Evolutionary conservation across 768 basidiomycete genomes (phyloP), one percentile per base, ranked within the genome.

Genomic region (Brasilioporus rufonigricans): DNA sequence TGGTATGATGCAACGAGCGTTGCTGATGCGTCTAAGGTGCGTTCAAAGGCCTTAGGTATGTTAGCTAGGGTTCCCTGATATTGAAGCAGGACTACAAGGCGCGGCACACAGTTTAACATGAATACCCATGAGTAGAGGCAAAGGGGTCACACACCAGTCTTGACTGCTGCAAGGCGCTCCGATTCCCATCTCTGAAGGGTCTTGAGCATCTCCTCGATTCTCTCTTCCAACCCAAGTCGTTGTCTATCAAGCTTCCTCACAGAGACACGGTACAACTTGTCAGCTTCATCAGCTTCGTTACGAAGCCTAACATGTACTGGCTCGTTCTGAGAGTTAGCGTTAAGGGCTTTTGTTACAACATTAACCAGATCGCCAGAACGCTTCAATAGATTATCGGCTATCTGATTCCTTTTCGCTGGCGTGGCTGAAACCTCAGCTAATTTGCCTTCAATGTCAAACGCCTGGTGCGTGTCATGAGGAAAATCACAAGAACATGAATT

Each of bases 241-340:
- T 91, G 91, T 50, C 89, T 76, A 63, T 97, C 94, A 14, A 94
- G 83, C 60, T 82, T 84, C 50, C 90, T 80, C n/a, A 94, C 84
- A 21, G 86, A 84, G 45, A 87, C 76, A 24, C 90, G 86, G 68
- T 95, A 97, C 18, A 80, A 66, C 52, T 84, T 80, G 65, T 96
- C 91, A 0, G 94, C 91, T 43, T 83, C 82, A 11, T 89, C 85
- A 0, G 94, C 91, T 27, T 95, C 92, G 29, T 80, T 76, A 38
- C 93, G 79, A 4, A 89, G 80, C 55, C 81, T 80, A 50, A 94
- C 67, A 57, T 92, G 80, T 2, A 79, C 72, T 14, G 89, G 90
- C 59, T 93, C 90, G 10, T 76, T 75, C 48, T 62, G 63, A 41
- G 73, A 65, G 32, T 65, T 75, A 55, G 74, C 64, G 33, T 77